A percentile compares a stretch with the other conserved stretches of the same genome.
Conservation (phyloP, 1,284 basidiomycete species). For the Marasmius tenuissimus region DNA sequence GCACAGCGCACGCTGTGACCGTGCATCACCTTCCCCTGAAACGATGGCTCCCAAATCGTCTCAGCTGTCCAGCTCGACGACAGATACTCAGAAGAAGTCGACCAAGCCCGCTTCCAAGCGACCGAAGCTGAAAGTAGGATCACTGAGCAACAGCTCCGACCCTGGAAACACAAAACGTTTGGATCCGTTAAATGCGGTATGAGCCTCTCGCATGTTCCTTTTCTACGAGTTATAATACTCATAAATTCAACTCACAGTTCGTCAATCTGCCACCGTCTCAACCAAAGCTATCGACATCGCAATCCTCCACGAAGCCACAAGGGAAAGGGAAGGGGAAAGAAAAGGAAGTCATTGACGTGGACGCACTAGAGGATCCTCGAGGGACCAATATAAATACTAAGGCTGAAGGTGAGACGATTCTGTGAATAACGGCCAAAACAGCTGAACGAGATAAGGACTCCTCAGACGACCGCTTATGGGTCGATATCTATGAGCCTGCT, state of each 20-base stretch:
- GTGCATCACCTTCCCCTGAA: too few relatives aligned
- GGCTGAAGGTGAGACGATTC: background rate
- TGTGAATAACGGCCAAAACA: background rate
- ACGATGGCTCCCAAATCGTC: slow-evolving; percentile 14
- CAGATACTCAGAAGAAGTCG: slow-evolving; percentile 22
- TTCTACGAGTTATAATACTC: background rate
- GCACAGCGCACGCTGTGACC: background rate
- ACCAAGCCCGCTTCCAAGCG: slow-evolving; percentile 13
- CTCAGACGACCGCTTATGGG: slow-evolving; percentile 64
- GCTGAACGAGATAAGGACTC: background rate
- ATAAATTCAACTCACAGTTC: slow-evolving; percentile 26
- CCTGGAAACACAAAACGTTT: slow-evolving; percentile 34
- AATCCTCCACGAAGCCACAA: slow-evolving; percentile 27
- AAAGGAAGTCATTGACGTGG: slow-evolving; percentile 13
- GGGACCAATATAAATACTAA: background rate
- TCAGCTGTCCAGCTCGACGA: background rate
- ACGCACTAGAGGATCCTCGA: slow-evolving; percentile 12
- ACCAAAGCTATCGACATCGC: slow-evolving; percentile 10
- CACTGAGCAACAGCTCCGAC: slow-evolving; percentile 32
- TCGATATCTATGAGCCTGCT: slow-evolving; percentile 73
- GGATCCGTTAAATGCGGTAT: slow-evolving; percentile 49
- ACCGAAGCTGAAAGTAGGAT: slow-evolving; percentile 27
- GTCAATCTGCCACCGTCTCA: slow-evolving; percentile 18
- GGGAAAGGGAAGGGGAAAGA: slow-evolving; percentile 50
- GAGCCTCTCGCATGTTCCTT: slow-evolving; percentile 16